These are phyloP conservation scores for Leucocoprinus birnbaumii DNA, from an alignment of 768 basidiomycete genomes.

Conservation along the genomic window DNA sequence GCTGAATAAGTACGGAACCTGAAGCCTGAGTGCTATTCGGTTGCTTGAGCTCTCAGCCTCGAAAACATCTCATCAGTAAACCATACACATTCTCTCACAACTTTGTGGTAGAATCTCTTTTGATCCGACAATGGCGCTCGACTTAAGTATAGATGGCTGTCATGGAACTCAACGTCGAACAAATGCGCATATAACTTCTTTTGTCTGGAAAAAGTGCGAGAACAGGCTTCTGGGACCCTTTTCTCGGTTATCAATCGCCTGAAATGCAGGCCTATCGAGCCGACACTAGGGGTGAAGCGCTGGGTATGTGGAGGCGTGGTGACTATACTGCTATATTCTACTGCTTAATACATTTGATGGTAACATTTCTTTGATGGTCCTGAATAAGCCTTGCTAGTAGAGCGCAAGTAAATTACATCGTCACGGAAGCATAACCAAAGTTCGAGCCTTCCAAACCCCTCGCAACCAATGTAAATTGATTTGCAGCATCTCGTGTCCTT, in stretches of 20 bases:
- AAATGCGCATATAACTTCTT: background rate
- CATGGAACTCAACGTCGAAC: background rate
- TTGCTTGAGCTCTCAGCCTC: too few species aligned
- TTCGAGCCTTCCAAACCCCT: conserved; percentile 81
- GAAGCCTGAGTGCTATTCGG: too few species aligned
- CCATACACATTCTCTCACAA: too few species aligned
- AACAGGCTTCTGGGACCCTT: background rate
- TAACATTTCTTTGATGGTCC: background rate
- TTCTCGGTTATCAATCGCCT: too few species aligned
- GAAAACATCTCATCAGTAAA: too few species aligned
- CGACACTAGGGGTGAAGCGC: too few species aligned
- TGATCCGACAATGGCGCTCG: background rate
- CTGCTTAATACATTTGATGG: background rate
- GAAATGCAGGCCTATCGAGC: too few species aligned
- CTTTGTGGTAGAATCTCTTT: background rate
- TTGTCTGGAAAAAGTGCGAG: background rate
- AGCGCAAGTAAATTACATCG: conserved; percentile 2
- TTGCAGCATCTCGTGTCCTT: conserved; percentile 76
- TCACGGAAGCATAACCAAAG: conserved; percentile 76
- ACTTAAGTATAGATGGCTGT: background rate
- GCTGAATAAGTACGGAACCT: too few species aligned
- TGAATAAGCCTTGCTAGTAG: background rate
- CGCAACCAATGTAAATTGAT: conserved; percentile 84
- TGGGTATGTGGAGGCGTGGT: background rate
- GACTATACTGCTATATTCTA: conserved; percentile 2